A percentile compares a stretch with the other conserved stretches of the same genome.
Conservation (phyloP, 164 flowering plant species). For the Annona squamosa region DNA sequence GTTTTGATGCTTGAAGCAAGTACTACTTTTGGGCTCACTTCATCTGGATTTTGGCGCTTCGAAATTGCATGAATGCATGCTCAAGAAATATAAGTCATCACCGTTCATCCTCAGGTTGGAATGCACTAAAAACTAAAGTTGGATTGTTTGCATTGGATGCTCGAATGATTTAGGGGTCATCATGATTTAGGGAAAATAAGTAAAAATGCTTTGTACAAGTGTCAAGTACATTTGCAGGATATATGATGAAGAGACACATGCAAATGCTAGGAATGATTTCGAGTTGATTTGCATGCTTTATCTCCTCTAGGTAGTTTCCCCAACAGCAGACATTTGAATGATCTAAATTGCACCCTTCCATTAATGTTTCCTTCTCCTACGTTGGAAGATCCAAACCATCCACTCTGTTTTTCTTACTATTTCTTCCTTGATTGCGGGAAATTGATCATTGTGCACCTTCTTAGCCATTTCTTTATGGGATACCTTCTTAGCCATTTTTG, state of each 20-base stretch:
- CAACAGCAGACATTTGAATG: background rate
- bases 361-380: background rate
- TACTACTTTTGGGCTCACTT: background rate
- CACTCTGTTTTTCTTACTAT: background rate
- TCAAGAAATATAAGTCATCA: background rate
- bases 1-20: background rate
- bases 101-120: background rate
- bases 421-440: background rate
- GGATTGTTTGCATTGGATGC: background rate
- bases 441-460: background rate
- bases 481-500: background rate
- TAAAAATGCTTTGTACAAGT: background rate
- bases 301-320: background rate
- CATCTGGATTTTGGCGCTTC: background rate
- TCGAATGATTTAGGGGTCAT: background rate
- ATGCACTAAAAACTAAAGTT: background rate
- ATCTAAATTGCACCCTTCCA: background rate
- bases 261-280: too few relatives aligned
- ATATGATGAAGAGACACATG: too few relatives aligned
- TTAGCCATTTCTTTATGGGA: background rate
- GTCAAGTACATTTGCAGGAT: background rate
- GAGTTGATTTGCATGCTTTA: background rate
- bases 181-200: background rate
- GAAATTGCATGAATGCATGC: background rate
- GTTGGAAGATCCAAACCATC: background rate